Evolutionary conservation across 1,284 basidiomycete species (phyloP).

Genomic region (Ustilago curta): DNA sequence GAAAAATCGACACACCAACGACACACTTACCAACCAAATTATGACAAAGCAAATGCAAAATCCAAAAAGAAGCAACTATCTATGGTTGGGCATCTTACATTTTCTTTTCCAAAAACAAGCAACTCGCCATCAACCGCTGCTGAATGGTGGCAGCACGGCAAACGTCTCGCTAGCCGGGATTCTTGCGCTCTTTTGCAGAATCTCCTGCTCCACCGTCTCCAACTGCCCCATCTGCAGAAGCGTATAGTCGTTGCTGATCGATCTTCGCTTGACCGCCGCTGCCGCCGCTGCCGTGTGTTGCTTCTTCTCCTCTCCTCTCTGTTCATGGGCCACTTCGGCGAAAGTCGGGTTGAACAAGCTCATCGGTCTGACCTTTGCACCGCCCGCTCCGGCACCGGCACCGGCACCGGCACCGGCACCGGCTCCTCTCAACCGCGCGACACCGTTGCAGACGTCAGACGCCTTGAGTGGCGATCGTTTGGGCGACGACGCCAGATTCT

Average conservation of each 20-base stretch:
- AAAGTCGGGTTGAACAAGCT: conserved; percentile 31
- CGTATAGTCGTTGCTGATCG: conserved; percentile 46
- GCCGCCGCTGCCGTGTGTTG: neutral
- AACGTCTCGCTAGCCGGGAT: conserved; percentile 40
- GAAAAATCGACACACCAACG: no score
- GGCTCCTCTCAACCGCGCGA: neutral
- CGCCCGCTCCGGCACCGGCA: no score
- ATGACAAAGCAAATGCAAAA: no score
- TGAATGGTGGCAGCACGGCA: conserved; percentile 20
- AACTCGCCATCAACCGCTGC: no score
- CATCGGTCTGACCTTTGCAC: conserved; percentile 24
- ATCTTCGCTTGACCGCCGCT: conserved; percentile 9
- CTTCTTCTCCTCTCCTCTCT: neutral
- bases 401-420: no score
- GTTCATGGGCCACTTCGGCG: neutral
- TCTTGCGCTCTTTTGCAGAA: conserved; percentile 9
- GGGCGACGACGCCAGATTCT: conserved; percentile 21
- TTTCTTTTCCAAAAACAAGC: no score
- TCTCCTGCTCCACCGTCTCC: conserved; percentile 37
- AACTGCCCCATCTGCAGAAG: conserved; percentile 24
- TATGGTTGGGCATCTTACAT: no score
- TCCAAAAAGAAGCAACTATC: no score
- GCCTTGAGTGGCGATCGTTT: conserved; percentile 10
- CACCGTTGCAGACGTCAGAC: conserved; percentile 6
- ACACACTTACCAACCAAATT: no score